A percentile compares a stretch with the other conserved stretches of the same genome.
These are phyloP conservation scores for Yamadazyma aaseri DNA, from an alignment of 1,139 yeast species.

Conservation along the genomic window DNA sequence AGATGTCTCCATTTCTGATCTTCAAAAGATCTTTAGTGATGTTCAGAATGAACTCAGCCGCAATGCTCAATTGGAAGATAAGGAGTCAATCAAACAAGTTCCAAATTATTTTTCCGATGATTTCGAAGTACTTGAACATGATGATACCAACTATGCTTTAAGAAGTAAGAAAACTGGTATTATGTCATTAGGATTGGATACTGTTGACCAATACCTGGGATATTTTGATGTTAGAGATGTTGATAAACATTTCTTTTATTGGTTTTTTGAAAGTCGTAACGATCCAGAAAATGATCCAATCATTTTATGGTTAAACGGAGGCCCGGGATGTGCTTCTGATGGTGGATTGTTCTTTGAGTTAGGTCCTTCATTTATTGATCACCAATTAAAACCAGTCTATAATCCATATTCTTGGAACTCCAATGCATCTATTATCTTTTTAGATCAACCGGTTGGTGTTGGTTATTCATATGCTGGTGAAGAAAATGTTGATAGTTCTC, in stretches of 20 bases:
- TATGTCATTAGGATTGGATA: conserved; percentile 39
- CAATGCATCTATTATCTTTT: conserved; percentile 79
- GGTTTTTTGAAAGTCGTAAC: conserved; percentile 85
- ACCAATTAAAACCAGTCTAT: conserved; percentile 59
- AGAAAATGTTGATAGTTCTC: conserved; percentile 53
- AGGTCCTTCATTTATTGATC: conserved; percentile 73
- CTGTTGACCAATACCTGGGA: conserved; percentile 57
- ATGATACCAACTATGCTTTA: conserved; percentile 7
- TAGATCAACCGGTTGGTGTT: conserved; percentile 89
- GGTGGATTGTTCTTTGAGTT: conserved; percentile 83
- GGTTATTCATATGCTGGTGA: conserved; percentile 65
- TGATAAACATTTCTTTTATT: conserved; percentile 73
- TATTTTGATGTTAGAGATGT: conserved; percentile 50
- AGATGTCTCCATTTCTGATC: conserved; percentile 1
- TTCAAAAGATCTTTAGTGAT: not conserved
- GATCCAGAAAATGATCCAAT: conserved; percentile 82
- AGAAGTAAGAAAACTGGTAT: conserved; percentile 10
- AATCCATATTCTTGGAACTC: conserved; percentile 82
- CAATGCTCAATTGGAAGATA: not conserved
- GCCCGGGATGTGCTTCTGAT: conserved; percentile 45
- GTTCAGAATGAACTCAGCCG: not conserved
- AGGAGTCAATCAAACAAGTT: not conserved
- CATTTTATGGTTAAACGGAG: conserved; percentile 54
- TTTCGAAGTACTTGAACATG: conserved; percentile 6
- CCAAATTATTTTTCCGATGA: not conserved